Conservation (phyloP, 257 asterid genomes). For the Ilex aquifolium region DNA sequence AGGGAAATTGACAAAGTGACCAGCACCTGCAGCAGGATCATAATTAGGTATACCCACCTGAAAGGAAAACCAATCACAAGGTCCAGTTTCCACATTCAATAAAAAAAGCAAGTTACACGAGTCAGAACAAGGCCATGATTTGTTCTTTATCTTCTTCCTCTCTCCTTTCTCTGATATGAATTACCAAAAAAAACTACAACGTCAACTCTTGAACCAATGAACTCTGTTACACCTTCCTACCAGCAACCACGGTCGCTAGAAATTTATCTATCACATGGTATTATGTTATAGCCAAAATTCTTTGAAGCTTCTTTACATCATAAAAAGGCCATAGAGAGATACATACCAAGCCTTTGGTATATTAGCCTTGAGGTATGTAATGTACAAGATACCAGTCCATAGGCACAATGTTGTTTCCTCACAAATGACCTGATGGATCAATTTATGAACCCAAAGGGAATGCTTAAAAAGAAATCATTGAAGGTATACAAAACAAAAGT, state of each 20-base stretch:
- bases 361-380: constrained; percentile 59
- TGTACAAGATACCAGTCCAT: constrained; percentile 81
- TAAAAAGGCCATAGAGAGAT: constrained; percentile 7
- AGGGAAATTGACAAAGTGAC: too few relatives aligned
- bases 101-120: constrained; percentile 6
- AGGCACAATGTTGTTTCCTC: constrained; percentile 77
- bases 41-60: constrained; percentile 79
- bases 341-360: constrained; percentile 81
- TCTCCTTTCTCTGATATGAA: too few relatives aligned
- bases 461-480: too few relatives aligned
- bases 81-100: constrained; percentile 11
- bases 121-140: background rate
- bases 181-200: constrained; percentile 1
- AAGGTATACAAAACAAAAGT: too few relatives aligned
- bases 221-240: background rate
- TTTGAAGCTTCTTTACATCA: constrained; percentile 5
- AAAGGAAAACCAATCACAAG: constrained; percentile 21
- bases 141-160: background rate
- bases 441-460: too few relatives aligned
- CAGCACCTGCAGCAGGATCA: too few relatives aligned
- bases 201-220: too few relatives aligned
- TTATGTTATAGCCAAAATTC: too few relatives aligned
- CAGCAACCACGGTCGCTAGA: background rate
- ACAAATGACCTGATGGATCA: constrained; percentile 63
- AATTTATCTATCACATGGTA: background rate